These are phyloP conservation scores for Pholiota conissans DNA, from an alignment of 768 basidiomycete genomes.

Conservation along the genomic window DNA sequence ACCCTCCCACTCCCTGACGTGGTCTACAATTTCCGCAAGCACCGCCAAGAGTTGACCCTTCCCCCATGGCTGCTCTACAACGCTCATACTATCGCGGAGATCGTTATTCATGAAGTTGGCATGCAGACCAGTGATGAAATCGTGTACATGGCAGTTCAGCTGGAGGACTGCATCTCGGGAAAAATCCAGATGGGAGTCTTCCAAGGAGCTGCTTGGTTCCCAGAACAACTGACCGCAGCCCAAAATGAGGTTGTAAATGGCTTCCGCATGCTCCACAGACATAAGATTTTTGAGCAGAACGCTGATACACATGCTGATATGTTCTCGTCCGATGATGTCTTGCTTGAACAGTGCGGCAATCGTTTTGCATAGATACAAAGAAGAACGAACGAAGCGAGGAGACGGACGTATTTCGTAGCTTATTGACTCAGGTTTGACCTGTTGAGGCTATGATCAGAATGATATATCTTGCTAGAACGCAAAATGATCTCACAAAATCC, in stretches of 20 bases:
- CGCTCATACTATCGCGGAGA: conserved; percentile 10
- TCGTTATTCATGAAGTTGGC: conserved; percentile 5
- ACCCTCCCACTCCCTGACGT: conserved; percentile 15
- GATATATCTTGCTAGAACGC: neutral
- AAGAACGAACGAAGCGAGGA: conserved; percentile 15
- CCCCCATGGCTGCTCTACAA: conserved; percentile 12
- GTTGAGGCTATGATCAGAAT: neutral
- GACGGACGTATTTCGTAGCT: conserved; percentile 6
- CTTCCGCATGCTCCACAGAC: conserved; percentile 23
- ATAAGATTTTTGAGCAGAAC: conserved; percentile 18
- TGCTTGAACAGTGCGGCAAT: conserved; percentile 17
- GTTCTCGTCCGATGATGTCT: conserved; percentile 12
- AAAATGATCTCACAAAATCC: conserved; percentile 14
- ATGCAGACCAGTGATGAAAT: conserved; percentile 13
- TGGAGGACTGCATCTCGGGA: neutral
- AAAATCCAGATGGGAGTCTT: neutral
- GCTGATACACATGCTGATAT: conserved; percentile 20
- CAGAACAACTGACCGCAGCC: conserved; percentile 20
- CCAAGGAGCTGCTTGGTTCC: conserved; percentile 3
- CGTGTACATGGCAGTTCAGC: conserved; percentile 7
- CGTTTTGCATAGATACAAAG: conserved; percentile 17
- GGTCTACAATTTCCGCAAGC: conserved; percentile 8
- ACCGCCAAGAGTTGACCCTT: conserved; percentile 3
- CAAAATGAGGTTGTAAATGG: conserved; percentile 16
- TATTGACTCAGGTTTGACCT: conserved; percentile 12